These are phyloP conservation scores for Tetragonia tetragonoides DNA, from an alignment of 148 eudicot genomes.

Conservation along the genomic window DNA sequence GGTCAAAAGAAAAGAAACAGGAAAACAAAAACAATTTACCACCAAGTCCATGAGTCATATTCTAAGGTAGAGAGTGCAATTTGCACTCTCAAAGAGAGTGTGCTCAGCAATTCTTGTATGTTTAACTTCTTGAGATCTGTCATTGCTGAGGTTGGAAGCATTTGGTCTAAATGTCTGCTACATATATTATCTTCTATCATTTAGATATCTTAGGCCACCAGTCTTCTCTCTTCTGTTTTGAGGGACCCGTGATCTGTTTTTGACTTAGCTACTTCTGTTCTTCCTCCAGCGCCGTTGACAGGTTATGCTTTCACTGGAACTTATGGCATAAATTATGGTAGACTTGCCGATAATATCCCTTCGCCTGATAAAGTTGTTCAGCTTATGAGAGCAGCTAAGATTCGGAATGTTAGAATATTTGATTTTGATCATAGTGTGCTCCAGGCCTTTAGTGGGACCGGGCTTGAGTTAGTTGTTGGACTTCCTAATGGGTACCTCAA, in stretches of 20 bases:
- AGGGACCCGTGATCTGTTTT: not conserved
- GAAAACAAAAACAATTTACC: too few relatives aligned
- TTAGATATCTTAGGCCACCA: not conserved
- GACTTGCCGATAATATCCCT: slow-evolving; percentile 68
- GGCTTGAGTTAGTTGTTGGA: slow-evolving; percentile 70
- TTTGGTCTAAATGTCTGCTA: not conserved
- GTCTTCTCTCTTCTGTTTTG: not conserved
- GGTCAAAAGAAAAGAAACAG: too few relatives aligned
- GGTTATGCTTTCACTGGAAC: slow-evolving; percentile 47
- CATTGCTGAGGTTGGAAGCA: not conserved
- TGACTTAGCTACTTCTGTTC: slow-evolving; percentile 8
- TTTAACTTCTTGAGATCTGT: not conserved
- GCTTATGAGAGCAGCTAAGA: slow-evolving; percentile 53
- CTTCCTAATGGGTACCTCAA: slow-evolving; percentile 53
- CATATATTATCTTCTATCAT: not conserved
- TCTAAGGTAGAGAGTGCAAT: too few relatives aligned
- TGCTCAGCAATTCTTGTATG: not conserved
- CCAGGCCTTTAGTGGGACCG: slow-evolving; percentile 62
- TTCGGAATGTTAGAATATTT: slow-evolving; percentile 62
- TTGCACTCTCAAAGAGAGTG: too few relatives aligned
- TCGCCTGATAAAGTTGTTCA: slow-evolving; percentile 60
- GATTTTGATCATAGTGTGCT: slow-evolving; percentile 64
- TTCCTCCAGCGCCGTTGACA: slow-evolving; percentile 26
- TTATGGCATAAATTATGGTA: slow-evolving; percentile 74
- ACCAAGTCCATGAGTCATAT: too few relatives aligned